phyloP scores from a whole-genome alignment of 106 monocot species.

The Dendrobium chrysotoxum region DNA sequence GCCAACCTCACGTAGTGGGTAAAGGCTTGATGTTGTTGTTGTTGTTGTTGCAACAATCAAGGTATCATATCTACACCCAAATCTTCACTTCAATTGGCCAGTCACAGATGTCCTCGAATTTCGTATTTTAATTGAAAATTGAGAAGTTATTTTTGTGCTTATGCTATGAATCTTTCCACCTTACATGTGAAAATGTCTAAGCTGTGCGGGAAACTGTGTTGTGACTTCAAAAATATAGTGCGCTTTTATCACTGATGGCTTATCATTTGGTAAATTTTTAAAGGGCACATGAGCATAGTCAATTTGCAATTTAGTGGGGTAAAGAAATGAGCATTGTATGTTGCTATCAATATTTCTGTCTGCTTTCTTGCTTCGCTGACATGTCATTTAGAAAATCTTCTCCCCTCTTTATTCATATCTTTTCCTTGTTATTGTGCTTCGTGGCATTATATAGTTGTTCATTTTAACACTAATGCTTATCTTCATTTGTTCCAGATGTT shows the following conservation, averaged over 20 bases:
- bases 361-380: background rate
- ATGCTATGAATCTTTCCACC: background rate
- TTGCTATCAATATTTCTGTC: background rate
- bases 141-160: background rate
- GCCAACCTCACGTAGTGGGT: no score
- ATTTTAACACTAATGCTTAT: background rate
- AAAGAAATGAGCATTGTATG: background rate
- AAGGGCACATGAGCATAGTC: no score
- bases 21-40: no score
- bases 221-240: no score
- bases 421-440: background rate
- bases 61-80: background rate
- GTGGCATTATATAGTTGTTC: background rate
- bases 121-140: background rate
- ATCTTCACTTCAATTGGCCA: background rate
- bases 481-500: slow-evolving; percentile 44
- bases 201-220: no score
- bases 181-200: no score
- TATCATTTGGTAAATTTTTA: no score
- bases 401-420: background rate
- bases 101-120: background rate
- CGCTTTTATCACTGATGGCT: no score
- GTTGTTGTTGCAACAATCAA: no score
- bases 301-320: no score
- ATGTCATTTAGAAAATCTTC: background rate